A percentile compares a stretch with the other conserved stretches of the same genome.
These are phyloP conservation scores for Pholiota conissans DNA, from an alignment of 768 basidiomycete genomes.

Conservation along the genomic window DNA sequence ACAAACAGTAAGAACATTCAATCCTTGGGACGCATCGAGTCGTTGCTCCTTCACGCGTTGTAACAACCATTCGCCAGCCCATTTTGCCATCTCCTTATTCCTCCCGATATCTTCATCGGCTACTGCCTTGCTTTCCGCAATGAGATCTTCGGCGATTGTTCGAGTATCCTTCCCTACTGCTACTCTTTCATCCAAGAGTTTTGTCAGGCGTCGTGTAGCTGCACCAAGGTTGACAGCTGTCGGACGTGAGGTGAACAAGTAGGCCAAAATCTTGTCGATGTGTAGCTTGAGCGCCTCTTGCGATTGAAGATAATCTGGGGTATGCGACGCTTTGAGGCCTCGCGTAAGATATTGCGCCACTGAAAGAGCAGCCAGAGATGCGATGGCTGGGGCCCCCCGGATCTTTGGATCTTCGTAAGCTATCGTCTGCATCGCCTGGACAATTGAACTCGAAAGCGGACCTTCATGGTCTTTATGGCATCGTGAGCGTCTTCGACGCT, in stretches of 20 bases:
- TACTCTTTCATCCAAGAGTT: conserved; percentile 43
- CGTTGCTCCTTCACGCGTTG: conserved; percentile 40
- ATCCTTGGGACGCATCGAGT: conserved; percentile 33
- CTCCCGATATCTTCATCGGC: conserved; percentile 86
- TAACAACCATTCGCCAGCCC: conserved; percentile 86
- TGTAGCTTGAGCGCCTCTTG: conserved; percentile 50
- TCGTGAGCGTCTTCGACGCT: conserved; percentile 84
- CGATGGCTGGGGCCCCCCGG: conserved; percentile 94
- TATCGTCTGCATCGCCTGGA: neutral
- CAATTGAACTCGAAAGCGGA: conserved; percentile 26
- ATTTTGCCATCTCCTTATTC: conserved; percentile 81
- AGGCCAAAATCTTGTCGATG: conserved; percentile 61
- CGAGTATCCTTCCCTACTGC: conserved; percentile 44
- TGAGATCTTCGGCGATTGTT: conserved; percentile 55
- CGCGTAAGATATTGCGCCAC: conserved; percentile 64
- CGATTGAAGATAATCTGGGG: conserved; percentile 57
- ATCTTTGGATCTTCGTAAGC: conserved; percentile 33
- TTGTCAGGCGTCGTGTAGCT: conserved; percentile 72
- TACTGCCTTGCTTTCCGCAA: conserved; percentile 72
- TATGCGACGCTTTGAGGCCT: conserved; percentile 44
- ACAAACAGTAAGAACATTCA: conserved; percentile 92
- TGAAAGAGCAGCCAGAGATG: conserved; percentile 84
- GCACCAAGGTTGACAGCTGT: conserved; percentile 95
- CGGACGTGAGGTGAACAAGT: conserved; percentile 85
- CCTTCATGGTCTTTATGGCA: conserved; percentile 97